Conservation (phyloP, 2,329 filamentous ascomycete species). For the Exserohilum turcica region DNA sequence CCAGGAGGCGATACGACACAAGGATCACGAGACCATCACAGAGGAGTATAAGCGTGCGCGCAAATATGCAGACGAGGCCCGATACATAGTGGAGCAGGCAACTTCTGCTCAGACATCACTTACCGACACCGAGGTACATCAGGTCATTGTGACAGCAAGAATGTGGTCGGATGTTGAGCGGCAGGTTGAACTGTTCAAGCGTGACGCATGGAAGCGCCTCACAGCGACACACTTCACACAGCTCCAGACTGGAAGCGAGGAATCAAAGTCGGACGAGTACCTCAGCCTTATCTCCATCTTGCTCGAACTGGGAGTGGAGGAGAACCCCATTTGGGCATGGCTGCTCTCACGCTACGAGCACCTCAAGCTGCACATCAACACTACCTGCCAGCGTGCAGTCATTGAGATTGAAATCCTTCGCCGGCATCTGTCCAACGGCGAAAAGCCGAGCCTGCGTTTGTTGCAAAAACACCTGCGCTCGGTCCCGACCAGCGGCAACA, state of each 20-base stretch:
- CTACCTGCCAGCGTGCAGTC: conserved; percentile 81
- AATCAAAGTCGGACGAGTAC: conserved; percentile 73
- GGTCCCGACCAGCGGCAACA: conserved; percentile 66
- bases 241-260: conserved; percentile 53
- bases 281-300: conserved; percentile 89
- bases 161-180: conserved; percentile 96
- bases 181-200: conserved; percentile 84
- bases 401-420: conserved; percentile 92
- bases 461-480: conserved; percentile 78
- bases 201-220: conserved; percentile 84
- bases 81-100: conserved; percentile 64
- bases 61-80: conserved; percentile 78
- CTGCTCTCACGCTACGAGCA: conserved; percentile 87
- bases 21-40: conserved; percentile 85
- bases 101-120: conserved; percentile 60
- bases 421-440: conserved; percentile 74
- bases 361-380: conserved; percentile 81
- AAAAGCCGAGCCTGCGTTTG: conserved; percentile 70
- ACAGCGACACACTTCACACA: conserved; percentile 66
- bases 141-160: conserved; percentile 82
- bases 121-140: conserved; percentile 79
- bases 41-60: conserved; percentile 87
- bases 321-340: conserved; percentile 98
- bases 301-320: conserved; percentile 90
- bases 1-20: conserved; percentile 83